These are phyloP conservation scores for Boeremia exigua DNA, from an alignment of 2,329 filamentous ascomycete genomes.

Conservation along the genomic window DNA sequence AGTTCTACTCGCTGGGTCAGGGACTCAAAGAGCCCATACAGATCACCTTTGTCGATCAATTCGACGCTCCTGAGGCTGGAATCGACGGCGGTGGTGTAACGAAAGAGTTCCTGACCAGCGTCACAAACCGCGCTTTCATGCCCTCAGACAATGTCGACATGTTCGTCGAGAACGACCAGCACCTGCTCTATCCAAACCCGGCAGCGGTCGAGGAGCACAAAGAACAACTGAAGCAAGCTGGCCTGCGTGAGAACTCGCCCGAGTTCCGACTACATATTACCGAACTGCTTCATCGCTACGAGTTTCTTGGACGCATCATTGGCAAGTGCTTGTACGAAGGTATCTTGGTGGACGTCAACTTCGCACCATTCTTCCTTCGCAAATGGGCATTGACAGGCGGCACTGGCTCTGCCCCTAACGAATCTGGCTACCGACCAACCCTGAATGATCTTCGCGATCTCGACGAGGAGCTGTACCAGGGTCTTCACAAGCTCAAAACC, in stretches of 20 bases:
- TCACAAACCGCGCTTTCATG: slow-evolving; percentile 84
- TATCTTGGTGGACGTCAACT: slow-evolving; percentile 89
- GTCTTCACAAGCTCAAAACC: slow-evolving; percentile 81
- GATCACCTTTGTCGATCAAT: slow-evolving; percentile 94
- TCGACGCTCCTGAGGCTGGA: slow-evolving; percentile 83
- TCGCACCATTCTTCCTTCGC: slow-evolving; percentile 93
- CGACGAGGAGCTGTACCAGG: slow-evolving; percentile 88
- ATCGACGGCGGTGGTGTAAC: slow-evolving; percentile 98
- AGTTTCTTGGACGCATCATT: slow-evolving; percentile 90
- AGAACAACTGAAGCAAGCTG: slow-evolving; percentile 61
- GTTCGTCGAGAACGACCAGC: slow-evolving; percentile 84
- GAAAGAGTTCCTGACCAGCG: slow-evolving; percentile 92
- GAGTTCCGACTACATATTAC: slow-evolving; percentile 65
- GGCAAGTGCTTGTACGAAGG: slow-evolving; percentile 98
- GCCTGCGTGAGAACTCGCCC: slow-evolving; percentile 59
- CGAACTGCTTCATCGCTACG: slow-evolving; percentile 75
- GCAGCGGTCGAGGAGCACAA: slow-evolving; percentile 73
- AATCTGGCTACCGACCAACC: slow-evolving; percentile 82
- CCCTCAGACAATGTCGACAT: slow-evolving; percentile 62
- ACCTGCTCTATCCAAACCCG: slow-evolving; percentile 88
- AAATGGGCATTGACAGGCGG: slow-evolving; percentile 88
- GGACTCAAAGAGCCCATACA: slow-evolving; percentile 93
- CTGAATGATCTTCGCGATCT: slow-evolving; percentile 93
- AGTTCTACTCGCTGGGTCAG: slow-evolving; percentile 82
- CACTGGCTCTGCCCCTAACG: slow-evolving; percentile 66